Base-by-base conservation (phyloP, 179 eudicot genomes). In the Silene coronaria region DNA sequence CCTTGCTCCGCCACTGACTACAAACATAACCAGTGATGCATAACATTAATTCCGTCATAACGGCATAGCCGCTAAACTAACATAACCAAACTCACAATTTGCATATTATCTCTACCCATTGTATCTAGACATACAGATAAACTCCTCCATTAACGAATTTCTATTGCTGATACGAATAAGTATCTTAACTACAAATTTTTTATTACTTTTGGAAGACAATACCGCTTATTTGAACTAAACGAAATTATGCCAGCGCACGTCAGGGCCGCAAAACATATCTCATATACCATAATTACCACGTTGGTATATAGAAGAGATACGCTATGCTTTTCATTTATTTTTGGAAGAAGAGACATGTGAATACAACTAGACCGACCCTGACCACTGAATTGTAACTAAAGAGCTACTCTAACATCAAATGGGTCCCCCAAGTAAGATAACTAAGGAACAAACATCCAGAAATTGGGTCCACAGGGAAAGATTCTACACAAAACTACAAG, bases 321-420 rank as follows among this genome's bases (percentile, higher is more conserved):
- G 19, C 58, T 53, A 53, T 17, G 19, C 6, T 14, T 53, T 14
- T 53, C 6, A 53, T 53, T 53, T 53, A 53, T 53, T 10, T 53
- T 14, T 53, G 7, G 9, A 42, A 5, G 58, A 53, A n/a, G 34
- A 57, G 45, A 36, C 24, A 19, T 58, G 58, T 9, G 32, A 62
- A 28, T 8, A 26, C 61, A 77, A 77, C 72, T 72, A 78, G 73
- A 65, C 68, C 55, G 55, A 63, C 80, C 80, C 67, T 65, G 59
- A 26, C 80, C 76, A 65, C 67, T 62, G 27, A 62, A 32, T 65
- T 72, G 58, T 53, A 14, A 53, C 21, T 16, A 53, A 17, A 53
- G 58, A 53, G 58, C 58, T 16, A 53, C 48, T 42, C 13, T 42
- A 42, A 53, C 58, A 53, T 53, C 19, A 53, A 53, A n/a, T 0